These are phyloP conservation scores for Neckera pumila DNA, from an alignment of 225 moss, liverwort and hornwort genomes.

Conservation along the genomic window DNA sequence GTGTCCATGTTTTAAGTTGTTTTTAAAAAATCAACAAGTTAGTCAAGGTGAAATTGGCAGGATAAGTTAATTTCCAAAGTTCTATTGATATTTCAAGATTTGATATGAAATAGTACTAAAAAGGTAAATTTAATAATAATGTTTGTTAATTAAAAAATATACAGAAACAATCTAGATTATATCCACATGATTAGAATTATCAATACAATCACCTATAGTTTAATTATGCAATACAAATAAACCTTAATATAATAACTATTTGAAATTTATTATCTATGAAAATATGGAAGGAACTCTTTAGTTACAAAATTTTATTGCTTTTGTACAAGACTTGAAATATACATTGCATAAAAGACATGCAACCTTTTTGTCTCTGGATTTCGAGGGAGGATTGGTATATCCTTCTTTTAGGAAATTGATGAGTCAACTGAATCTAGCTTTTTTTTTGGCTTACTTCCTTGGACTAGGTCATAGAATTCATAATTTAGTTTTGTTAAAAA, in stretches of 20 bases:
- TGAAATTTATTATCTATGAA: not conserved
- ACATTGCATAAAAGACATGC: not conserved
- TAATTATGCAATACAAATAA: not conserved
- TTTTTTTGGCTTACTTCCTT: not conserved
- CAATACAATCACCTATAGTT: not conserved
- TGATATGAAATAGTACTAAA: not conserved
- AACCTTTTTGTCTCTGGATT: not conserved
- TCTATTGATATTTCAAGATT: not conserved
- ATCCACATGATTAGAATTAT: not conserved
- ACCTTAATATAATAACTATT: not conserved
- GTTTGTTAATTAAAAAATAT: not conserved
- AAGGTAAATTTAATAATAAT: not conserved
- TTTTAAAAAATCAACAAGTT: not conserved
- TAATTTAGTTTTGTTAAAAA: too few relatives aligned
- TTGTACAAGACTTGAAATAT: not conserved
- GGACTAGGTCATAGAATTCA: not conserved
- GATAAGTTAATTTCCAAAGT: not conserved
- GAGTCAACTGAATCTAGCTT: not conserved
- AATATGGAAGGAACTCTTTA: not conserved
- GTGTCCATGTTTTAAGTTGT: too few relatives aligned
- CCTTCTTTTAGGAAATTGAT: accelerated
- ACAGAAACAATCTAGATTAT: not conserved
- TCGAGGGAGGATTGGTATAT: not conserved
- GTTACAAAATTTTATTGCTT: not conserved
- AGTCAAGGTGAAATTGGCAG: not conserved